Evolutionary conservation across 768 basidiomycete species (phyloP).

Genomic region (Chalciporus chontae): DNA sequence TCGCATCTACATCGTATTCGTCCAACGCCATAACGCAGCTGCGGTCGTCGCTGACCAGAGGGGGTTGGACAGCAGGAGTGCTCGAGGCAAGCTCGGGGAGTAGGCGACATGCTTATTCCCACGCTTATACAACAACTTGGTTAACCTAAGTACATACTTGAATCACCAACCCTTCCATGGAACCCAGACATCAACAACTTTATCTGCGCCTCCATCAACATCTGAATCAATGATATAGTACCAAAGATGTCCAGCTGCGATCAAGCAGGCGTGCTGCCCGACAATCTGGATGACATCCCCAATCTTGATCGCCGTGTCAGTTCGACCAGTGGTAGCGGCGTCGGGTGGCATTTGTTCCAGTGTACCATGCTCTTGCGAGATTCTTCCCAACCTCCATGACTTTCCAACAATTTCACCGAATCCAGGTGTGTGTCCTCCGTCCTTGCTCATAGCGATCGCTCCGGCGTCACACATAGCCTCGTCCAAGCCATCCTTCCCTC

Average conservation of each 20-base stretch:
- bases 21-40: constrained; percentile 49
- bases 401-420: constrained; percentile 71
- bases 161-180: constrained; percentile 86
- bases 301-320: constrained; percentile 37
- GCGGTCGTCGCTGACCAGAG: constrained; percentile 1
- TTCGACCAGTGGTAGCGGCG: constrained; percentile 3
- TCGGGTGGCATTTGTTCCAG: constrained; percentile 39
- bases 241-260: constrained; percentile 77
- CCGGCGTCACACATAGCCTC: constrained; percentile 85
- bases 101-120: constrained; percentile 14
- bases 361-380: constrained; percentile 80
- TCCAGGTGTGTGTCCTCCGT: constrained; percentile 67
- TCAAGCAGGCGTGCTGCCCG: constrained; percentile 85
- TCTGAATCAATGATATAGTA: constrained; percentile 77
- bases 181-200: constrained; percentile 79
- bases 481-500: constrained; percentile 57
- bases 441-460: constrained; percentile 84
- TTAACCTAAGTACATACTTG: background rate
- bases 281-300: constrained; percentile 69
- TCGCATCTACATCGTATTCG: constrained; percentile 78
- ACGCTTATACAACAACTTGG: too few species aligned
- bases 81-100: too few species aligned
- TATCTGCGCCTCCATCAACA: constrained; percentile 41
- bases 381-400: constrained; percentile 59
- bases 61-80: background rate